Base-by-base conservation (phyloP, 2,329 filamentous ascomycete genomes). In the Whalleya microplaca region DNA sequence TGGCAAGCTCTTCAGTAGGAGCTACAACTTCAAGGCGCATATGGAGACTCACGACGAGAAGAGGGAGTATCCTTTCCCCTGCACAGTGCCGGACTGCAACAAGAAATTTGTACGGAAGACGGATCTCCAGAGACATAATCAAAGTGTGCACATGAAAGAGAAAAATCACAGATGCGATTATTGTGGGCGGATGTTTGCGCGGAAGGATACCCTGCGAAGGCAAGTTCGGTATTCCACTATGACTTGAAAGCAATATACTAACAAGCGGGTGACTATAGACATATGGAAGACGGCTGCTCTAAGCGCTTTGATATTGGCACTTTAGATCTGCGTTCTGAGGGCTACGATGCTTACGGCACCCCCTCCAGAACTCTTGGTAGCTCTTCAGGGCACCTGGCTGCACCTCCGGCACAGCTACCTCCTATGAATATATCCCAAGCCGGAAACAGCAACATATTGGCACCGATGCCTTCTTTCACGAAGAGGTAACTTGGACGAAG, bases 11-110 rank as follows among this genome's bases (percentile, higher is more conserved):
- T 96, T 96, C 71, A 91, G 90, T 63, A 81, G 92, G 59, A 88
- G 85, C 66, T 96, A 94, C 77, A 96, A 96, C 74, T 91, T 88
- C 76, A 92, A 90, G 68, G 89, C 91, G 27, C 92, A 96, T 71
- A 83, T 93, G 81, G 88, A 93, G 68, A 93, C 87, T 1, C 92
- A 96, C 69, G 86, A 95, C 68, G 86, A 90, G 14, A 82, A 84
- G 56, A 82, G 89, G 54, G 84, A 85, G 66, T 90, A 90, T 66
- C 86, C 87, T 0, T 89, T 91, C 67, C 79, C 81, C 1, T 96
- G 92, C 72, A 76, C 77, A 1, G 76, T 85, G 27, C 72, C 80
- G 2, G 82, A 81, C 50, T 96, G 92, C 74, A 80, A 76, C 63
- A 91, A 89, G 75, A 84, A 84, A 49, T 96, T 96, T 72, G 90